phyloP scores from a whole-genome alignment of 306 rosid genomes.

The Castanospermum australe region DNA sequence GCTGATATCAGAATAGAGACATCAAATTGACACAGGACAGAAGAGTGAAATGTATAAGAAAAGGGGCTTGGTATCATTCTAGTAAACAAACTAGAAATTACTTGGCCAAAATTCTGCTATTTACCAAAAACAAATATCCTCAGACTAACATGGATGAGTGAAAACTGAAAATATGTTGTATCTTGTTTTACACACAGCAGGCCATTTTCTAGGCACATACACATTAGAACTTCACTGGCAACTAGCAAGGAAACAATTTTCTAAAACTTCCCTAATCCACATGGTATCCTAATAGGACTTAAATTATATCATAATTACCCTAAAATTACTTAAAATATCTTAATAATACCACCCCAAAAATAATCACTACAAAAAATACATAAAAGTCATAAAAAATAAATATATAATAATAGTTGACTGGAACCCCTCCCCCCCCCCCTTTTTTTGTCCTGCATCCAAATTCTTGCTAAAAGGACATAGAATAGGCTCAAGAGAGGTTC shows the following conservation, averaged over 20 bases:
- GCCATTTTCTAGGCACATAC: neutral
- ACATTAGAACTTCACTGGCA: neutral
- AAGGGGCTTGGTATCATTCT: neutral
- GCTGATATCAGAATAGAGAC: neutral
- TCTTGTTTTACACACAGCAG: neutral
- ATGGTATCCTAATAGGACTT: neutral
- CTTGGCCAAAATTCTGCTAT: neutral
- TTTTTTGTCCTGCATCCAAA: neutral
- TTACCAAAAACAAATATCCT: neutral
- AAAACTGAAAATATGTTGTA: slow-evolving; percentile 4
- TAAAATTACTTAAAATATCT: neutral
- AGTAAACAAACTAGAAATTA: neutral
- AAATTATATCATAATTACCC: neutral
- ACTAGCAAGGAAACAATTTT: neutral
- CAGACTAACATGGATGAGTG: neutral
- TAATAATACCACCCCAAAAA: neutral
- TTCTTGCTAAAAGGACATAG: neutral
- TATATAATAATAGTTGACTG: neutral
- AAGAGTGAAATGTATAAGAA: neutral
- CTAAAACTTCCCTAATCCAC: slow-evolving; percentile 19
- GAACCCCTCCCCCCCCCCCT: neutral
- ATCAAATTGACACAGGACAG: slow-evolving; percentile 6
- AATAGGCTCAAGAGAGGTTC: neutral
- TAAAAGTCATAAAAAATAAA: neutral
- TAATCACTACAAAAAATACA: neutral